Base-by-base conservation (phyloP, 306 rosid species). In the Rubus idaeus region DNA sequence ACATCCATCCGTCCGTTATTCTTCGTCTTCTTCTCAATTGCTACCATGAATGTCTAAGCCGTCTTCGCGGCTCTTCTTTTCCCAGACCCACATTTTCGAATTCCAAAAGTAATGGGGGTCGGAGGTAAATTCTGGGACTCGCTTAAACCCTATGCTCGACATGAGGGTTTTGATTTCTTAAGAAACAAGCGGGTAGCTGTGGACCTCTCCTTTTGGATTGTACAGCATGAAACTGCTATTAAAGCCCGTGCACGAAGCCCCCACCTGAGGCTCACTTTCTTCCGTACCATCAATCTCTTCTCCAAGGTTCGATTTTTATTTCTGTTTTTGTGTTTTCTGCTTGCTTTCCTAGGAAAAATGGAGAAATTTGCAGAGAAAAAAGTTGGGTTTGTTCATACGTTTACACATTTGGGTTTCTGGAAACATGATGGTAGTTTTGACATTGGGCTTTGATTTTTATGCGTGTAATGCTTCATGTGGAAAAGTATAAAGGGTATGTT, bases 101-200 rank as follows among this genome's bases (percentile, higher is more conserved):
- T 71, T 72, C 68, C 58, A 40, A 42, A 78, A 62, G 23, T 16
- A 17, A 92, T 95, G 97, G 98, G 98, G 3, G 89, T 90, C 18
- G 92, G 92, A 64, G 97, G 94, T 49, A 80, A 90, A 79, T 90
- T 95, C 86, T 92, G 97, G 98, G 97, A 95, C 58, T 81, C 88
- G 83, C 83, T 92, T 41, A 92, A 90, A 74, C 98, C 97, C 56
- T 89, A 87, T 67, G 86, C 90, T 37, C 89, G 88, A 42, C 71
- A 70, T 73, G 92, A 90, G 85, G 97, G 92, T 65, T 88, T 88
- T 64, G 96, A 95, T 87, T 95, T 92, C 90, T 88, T 92, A 78
- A 88, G 93, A 77, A 83, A 95, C 93, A 95, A 95, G 86, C 96
- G 98, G 56, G 93, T 95, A 50, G 98, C 97, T 55, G 88, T 95